Evolutionary conservation across 352 stramenopile species (phyloP).

Genomic region (Bremia lactucae): DNA sequence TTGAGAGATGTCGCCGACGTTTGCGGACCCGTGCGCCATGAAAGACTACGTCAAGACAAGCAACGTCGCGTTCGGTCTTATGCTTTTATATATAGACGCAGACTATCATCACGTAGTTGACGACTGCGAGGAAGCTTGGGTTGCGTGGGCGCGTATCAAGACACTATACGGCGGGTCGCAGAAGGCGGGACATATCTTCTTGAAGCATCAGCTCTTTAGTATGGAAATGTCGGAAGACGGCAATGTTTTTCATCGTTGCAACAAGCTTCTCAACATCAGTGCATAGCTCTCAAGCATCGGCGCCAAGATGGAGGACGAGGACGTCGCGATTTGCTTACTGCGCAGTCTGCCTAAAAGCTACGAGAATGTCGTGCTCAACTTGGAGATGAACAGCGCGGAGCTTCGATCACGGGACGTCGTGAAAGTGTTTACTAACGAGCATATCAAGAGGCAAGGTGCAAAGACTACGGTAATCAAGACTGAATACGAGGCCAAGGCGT

Average conservation of each 20-base stretch:
- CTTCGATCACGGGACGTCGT: background rate
- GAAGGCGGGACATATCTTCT: background rate
- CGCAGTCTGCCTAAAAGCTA: background rate
- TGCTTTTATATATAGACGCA: no score
- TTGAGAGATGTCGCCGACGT: no score
- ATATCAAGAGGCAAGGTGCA: background rate
- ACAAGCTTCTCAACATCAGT: constrained; percentile 2
- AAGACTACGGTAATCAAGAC: background rate
- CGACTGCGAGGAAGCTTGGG: no score
- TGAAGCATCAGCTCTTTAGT: background rate
- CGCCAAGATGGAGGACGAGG: background rate
- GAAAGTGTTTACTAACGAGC: background rate
- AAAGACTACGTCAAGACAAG: no score
- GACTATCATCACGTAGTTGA: no score
- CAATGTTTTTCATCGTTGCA: background rate
- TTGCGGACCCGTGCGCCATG: no score
- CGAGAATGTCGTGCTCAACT: background rate
- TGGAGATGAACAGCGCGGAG: background rate
- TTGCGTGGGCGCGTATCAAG: background rate
- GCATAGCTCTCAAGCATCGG: background rate
- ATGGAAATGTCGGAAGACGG: background rate
- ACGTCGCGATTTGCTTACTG: background rate
- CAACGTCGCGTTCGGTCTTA: no score
- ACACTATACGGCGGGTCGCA: background rate
- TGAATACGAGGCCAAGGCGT: background rate